phyloP scores from a whole-genome alignment of 169 alveolate genomes.

The Eimeria praecox region DNA sequence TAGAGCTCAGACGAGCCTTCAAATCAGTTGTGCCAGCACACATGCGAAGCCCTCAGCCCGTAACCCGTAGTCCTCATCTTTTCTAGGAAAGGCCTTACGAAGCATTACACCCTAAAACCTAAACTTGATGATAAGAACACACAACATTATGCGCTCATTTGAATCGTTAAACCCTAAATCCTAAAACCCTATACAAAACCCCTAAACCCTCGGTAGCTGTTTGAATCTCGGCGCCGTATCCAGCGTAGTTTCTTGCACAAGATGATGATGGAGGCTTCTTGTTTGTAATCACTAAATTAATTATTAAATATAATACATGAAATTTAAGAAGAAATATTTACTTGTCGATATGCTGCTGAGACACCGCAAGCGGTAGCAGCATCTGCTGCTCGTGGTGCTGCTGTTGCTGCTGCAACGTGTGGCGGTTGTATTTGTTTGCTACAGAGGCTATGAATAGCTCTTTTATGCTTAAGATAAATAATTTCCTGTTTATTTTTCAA shows the following conservation, averaged over 20 bases:
- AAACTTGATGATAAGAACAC: not conserved
- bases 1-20: not conserved
- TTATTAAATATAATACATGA: not conserved
- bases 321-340: too few species aligned
- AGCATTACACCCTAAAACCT: not conserved
- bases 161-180: not conserved
- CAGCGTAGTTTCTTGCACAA: not conserved
- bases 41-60: too few species aligned
- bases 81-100: too few species aligned
- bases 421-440: too few species aligned
- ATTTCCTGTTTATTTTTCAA: too few species aligned
- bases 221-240: not conserved
- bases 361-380: too few species aligned
- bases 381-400: not conserved
- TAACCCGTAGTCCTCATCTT: too few species aligned
- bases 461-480: too few species aligned
- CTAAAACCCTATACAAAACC: too few species aligned
- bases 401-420: not conserved
- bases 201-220: conserved; percentile 10
- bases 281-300: not conserved
- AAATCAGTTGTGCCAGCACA: not conserved
- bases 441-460: too few species aligned
- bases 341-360: too few species aligned
- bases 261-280: not conserved
- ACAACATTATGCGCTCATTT: not conserved